Conservation (phyloP, 306 rosid species). For the Betula pendula region DNA sequence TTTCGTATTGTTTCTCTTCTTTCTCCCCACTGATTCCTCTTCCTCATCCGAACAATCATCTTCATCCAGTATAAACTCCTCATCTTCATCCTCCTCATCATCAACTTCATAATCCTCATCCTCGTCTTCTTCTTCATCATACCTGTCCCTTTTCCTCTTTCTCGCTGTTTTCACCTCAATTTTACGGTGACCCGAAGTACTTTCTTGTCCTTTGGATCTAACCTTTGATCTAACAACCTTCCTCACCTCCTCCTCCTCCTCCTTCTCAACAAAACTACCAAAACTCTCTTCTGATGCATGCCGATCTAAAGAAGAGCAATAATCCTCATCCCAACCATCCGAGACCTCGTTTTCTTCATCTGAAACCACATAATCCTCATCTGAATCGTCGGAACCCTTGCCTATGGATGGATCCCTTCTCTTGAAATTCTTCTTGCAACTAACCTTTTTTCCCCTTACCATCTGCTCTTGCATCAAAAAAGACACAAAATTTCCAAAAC, state of each 20-base stretch:
- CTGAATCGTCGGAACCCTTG: constrained; percentile 76
- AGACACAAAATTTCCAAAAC: not conserved
- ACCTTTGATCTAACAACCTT: constrained; percentile 53
- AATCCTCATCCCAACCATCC: constrained; percentile 57
- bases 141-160: constrained; percentile 32
- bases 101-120: constrained; percentile 36
- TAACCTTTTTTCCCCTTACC: constrained; percentile 82
- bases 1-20: constrained; percentile 52
- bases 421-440: constrained; percentile 46
- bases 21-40: constrained; percentile 42
- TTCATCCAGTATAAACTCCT: constrained; percentile 75
- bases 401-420: constrained; percentile 49
- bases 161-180: constrained; percentile 25
- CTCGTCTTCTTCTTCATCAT: constrained; percentile 26
- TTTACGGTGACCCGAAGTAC: constrained; percentile 13
- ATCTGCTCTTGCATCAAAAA: constrained; percentile 57
- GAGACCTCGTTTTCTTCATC: constrained; percentile 64
- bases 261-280: constrained; percentile 40
- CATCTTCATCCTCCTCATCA: constrained; percentile 44
- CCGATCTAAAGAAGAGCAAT: constrained; percentile 61
- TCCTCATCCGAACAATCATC: constrained; percentile 74
- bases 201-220: constrained; percentile 50
- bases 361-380: constrained; percentile 88
- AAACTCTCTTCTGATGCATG: constrained; percentile 64
- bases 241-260: constrained; percentile 50